Percentiles rank a stretch among this genome's conserved stretches.
Conservation (phyloP, 352 stramenopile species). For the Phytophthora pseudosyringae region DNA sequence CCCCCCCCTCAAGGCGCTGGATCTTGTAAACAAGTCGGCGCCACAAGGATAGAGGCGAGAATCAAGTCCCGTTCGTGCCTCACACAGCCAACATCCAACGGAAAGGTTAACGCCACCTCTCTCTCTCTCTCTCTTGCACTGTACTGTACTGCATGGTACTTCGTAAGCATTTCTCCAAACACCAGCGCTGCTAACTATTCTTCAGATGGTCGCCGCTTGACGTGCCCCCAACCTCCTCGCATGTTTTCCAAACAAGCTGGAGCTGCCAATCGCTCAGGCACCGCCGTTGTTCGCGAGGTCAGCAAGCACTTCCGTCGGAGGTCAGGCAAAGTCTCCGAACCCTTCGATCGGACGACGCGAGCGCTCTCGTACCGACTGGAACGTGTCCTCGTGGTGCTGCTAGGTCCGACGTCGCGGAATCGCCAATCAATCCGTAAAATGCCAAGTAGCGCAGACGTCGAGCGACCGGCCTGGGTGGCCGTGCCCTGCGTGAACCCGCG, state of each 20-base stretch:
- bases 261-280: constrained; percentile 22
- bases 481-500: constrained; percentile 79
- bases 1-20: not conserved
- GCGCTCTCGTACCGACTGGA: constrained; percentile 1
- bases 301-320: constrained; percentile 22
- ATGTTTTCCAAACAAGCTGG: constrained; percentile 21
- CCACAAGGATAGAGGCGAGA: constrained; percentile 19
- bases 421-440: constrained; percentile 22
- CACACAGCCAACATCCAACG: not conserved
- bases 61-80: not conserved
- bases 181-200: not conserved
- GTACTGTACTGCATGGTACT: not conserved
- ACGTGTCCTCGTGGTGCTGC: constrained; percentile 23
- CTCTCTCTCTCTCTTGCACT: not conserved
- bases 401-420: constrained; percentile 25
- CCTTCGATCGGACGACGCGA: constrained; percentile 31
- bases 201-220: constrained; percentile 10
- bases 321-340: constrained; percentile 32
- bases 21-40: constrained; percentile 9
- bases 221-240: not conserved
- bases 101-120: not conserved
- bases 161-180: not conserved
- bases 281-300: constrained; percentile 14
- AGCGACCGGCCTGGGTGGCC: constrained; percentile 64
- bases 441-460: constrained; percentile 32